These are phyloP conservation scores for Phytophthora quininea DNA, from an alignment of 352 stramenopile genomes.

Conservation along the genomic window DNA sequence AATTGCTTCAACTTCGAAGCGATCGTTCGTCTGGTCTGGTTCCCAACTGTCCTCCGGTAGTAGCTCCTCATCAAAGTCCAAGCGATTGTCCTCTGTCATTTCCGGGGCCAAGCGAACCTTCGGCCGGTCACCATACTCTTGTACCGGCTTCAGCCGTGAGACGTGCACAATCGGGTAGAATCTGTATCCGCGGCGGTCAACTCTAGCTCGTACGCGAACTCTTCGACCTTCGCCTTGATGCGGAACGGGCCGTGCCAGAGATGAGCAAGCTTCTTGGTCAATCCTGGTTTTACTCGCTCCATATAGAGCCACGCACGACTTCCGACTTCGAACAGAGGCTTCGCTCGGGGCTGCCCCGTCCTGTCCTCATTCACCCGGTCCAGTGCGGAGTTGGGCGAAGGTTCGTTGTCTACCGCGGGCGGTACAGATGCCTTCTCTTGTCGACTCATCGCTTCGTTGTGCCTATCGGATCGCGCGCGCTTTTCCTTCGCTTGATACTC, in stretches of 20 bases:
- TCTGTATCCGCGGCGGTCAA: conserved; percentile 1
- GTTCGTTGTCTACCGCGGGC: not conserved
- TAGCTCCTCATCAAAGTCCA: not conserved
- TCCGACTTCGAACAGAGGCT: not conserved
- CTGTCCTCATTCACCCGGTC: too few species aligned
- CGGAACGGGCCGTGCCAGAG: conserved; percentile 4
- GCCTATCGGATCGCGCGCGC: not conserved
- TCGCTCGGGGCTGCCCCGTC: not conserved
- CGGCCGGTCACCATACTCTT: too few species aligned
- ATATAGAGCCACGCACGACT: not conserved
- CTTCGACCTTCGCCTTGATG: conserved; percentile 1
- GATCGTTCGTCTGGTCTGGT: not conserved
- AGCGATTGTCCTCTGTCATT: not conserved
- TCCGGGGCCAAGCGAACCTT: not conserved
- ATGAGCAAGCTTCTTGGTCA: not conserved
- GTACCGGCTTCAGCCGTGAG: conserved; percentile 2
- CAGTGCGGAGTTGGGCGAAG: not conserved
- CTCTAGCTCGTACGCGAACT: conserved; percentile 13
- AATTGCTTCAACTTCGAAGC: conserved; percentile 1
- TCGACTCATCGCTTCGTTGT: too few species aligned
- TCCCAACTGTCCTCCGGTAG: conserved; percentile 1
- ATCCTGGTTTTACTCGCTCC: conserved; percentile 1
- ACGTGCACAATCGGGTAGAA: conserved; percentile 13
- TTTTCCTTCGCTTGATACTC: conserved; percentile 2
- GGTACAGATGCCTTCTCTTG: not conserved